phyloP scores from a whole-genome alignment of 768 basidiomycete species.

The Lepiota brunneoincarnata region DNA sequence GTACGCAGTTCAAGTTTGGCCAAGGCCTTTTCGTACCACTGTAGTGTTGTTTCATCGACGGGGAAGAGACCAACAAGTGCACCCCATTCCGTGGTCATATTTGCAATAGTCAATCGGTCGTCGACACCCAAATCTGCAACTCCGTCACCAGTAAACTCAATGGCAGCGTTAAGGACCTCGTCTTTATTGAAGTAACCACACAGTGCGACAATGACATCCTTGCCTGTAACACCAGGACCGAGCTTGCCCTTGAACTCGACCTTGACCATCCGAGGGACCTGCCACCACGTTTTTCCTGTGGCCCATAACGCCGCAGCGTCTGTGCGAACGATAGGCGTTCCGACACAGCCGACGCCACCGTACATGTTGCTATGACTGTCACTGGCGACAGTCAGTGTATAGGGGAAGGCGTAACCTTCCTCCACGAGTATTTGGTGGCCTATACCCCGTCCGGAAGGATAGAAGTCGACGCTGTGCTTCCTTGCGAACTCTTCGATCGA shows the following conservation, averaged over 20 bases:
- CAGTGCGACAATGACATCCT: constrained; percentile 96
- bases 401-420: constrained; percentile 97
- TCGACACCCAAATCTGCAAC: constrained; percentile 77
- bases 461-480: constrained; percentile 85
- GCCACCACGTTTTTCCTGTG: constrained; percentile 99
- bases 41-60: constrained; percentile 73
- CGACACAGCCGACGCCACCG: constrained; percentile 95
- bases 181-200: constrained; percentile 96
- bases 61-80: constrained; percentile 96
- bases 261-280: constrained; percentile 94
- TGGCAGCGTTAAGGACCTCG: constrained; percentile 93
- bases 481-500: constrained; percentile 90
- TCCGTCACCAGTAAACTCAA: constrained; percentile 95
- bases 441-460: constrained; percentile 95
- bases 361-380: constrained; percentile 99
- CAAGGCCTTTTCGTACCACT: constrained; percentile 82
- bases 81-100: constrained; percentile 99
- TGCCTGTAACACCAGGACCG: constrained; percentile 89
- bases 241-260: constrained; percentile 86
- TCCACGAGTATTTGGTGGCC: constrained; percentile 98
- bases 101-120: constrained; percentile 94
- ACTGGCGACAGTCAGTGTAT: constrained; percentile 92
- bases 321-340: constrained; percentile 95
- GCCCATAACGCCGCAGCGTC: constrained; percentile 97
- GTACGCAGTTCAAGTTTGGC: constrained; percentile 73